phyloP scores from a whole-genome alignment of 495 filamentous ascomycete genomes.

The Aspergillus olivimuriae region DNA sequence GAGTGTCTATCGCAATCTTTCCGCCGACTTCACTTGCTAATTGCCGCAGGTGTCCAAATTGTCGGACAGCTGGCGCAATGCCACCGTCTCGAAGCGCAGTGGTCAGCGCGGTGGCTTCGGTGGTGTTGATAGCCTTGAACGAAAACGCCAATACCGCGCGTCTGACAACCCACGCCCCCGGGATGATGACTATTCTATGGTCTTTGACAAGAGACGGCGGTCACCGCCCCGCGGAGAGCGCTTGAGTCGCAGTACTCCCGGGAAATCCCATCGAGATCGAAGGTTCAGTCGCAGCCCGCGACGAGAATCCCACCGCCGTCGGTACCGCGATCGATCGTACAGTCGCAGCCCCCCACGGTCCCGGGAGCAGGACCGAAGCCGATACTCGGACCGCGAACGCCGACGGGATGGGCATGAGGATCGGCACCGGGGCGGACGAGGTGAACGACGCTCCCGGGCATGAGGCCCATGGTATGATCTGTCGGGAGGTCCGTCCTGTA shows the following conservation, averaged over 20 bases:
- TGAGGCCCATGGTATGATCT: too few species aligned
- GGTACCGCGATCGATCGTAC: conserved; percentile 32
- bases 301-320: conserved; percentile 19
- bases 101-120: conserved; percentile 77
- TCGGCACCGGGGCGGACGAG: too few species aligned
- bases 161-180: conserved; percentile 51
- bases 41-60: conserved; percentile 62
- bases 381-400: conserved; percentile 13
- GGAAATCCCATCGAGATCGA: conserved; percentile 20
- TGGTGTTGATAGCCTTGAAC: conserved; percentile 78
- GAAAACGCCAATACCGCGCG: conserved; percentile 77
- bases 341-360: conserved; percentile 46
- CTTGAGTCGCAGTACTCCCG: conserved; percentile 19
- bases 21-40: conserved; percentile 16
- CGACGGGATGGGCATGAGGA: conserved; percentile 22
- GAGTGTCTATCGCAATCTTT: not conserved
- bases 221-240: conserved; percentile 14
- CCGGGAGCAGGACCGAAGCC: conserved; percentile 9
- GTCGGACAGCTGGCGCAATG: conserved; percentile 82
- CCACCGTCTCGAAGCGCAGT: conserved; percentile 78
- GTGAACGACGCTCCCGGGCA: too few species aligned
- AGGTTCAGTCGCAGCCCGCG: conserved; percentile 47
- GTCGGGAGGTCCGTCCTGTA: too few species aligned
- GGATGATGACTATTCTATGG: conserved; percentile 70
- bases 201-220: conserved; percentile 62